A percentile compares a stretch with the other conserved stretches of the same genome.
These are phyloP conservation scores for Diutina siamensis DNA, from an alignment of 1,139 yeast genomes.

Conservation along the genomic window DNA sequence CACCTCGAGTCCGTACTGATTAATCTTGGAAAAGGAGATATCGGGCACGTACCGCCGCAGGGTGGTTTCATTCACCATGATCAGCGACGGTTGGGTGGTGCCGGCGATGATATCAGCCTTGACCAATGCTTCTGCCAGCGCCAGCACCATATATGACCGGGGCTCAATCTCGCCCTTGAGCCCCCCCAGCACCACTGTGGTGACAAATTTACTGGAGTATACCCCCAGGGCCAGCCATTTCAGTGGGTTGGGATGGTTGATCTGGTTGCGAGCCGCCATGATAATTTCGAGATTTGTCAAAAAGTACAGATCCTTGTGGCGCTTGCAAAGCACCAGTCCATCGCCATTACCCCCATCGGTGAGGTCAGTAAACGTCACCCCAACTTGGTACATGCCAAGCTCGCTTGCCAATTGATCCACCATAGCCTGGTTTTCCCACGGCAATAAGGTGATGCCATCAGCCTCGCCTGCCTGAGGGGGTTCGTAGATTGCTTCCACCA, in stretches of 20 bases:
- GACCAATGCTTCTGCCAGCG: slow-evolving; percentile 78
- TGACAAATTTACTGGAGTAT: slow-evolving; percentile 83
- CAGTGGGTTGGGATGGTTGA: slow-evolving; percentile 49
- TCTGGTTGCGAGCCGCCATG: slow-evolving; percentile 79
- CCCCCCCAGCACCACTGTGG: slow-evolving; percentile 89
- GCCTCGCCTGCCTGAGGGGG: slow-evolving; percentile 82
- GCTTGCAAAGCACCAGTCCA: slow-evolving; percentile 83
- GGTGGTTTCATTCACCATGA: slow-evolving; percentile 66
- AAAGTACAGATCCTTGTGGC: slow-evolving; percentile 88
- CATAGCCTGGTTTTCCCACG: slow-evolving; percentile 44
- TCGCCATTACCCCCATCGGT: slow-evolving; percentile 78
- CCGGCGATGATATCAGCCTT: slow-evolving; percentile 80
- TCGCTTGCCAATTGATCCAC: slow-evolving; percentile 45
- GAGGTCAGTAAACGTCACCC: slow-evolving; percentile 82
- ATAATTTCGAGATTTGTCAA: slow-evolving; percentile 73
- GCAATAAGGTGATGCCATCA: slow-evolving; percentile 67
- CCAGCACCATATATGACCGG: slow-evolving; percentile 80
- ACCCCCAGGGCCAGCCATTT: slow-evolving; percentile 55
- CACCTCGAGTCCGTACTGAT: slow-evolving; percentile 82
- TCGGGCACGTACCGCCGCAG: slow-evolving; percentile 85
- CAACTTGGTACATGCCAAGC: slow-evolving; percentile 65
- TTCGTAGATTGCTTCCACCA: slow-evolving; percentile 87
- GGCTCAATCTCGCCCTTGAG: slow-evolving; percentile 81
- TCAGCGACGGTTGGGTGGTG: slow-evolving; percentile 83
- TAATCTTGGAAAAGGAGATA: slow-evolving; percentile 70